phyloP scores from a whole-genome alignment of 176 grass and related monocot species.

The Hsuehochloa calcarea region DNA sequence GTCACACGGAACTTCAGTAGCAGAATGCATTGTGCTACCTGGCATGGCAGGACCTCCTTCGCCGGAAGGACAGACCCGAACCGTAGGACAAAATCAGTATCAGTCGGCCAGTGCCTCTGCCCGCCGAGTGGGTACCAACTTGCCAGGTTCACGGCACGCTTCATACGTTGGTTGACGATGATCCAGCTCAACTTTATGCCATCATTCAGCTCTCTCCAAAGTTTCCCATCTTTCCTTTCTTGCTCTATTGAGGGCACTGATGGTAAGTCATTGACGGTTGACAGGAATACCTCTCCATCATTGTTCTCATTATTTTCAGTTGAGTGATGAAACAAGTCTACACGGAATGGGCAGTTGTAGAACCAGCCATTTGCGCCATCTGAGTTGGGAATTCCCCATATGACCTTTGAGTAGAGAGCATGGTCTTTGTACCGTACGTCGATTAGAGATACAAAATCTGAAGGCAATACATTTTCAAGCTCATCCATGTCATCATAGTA shows the following conservation, averaged over 20 bases:
- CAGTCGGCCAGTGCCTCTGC: conserved; percentile 46
- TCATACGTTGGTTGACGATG: conserved; percentile 35
- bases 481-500: conserved; percentile 23
- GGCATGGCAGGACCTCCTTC: conserved; percentile 41
- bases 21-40: conserved; percentile 43
- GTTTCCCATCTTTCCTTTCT: conserved; percentile 49
- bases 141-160: conserved; percentile 43
- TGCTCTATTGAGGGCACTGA: conserved; percentile 31
- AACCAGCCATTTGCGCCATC: conserved; percentile 39
- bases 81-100: conserved; percentile 30
- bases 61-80: conserved; percentile 45
- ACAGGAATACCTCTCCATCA: conserved; percentile 21
- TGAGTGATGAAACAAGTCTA: conserved; percentile 31
- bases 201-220: conserved; percentile 42
- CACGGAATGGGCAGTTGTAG: conserved; percentile 40
- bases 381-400: conserved; percentile 39
- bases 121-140: conserved; percentile 35
- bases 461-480: conserved; percentile 29
- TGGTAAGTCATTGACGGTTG: conserved; percentile 19
- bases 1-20: conserved; percentile 34
- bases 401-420: conserved; percentile 35
- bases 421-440: conserved; percentile 31
- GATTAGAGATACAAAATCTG: conserved; percentile 31
- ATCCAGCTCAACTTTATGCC: conserved; percentile 49
- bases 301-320: conserved; percentile 26